Base-by-base conservation (phyloP, 2,329 filamentous ascomycete species). In the Trichoderma harzianum region DNA sequence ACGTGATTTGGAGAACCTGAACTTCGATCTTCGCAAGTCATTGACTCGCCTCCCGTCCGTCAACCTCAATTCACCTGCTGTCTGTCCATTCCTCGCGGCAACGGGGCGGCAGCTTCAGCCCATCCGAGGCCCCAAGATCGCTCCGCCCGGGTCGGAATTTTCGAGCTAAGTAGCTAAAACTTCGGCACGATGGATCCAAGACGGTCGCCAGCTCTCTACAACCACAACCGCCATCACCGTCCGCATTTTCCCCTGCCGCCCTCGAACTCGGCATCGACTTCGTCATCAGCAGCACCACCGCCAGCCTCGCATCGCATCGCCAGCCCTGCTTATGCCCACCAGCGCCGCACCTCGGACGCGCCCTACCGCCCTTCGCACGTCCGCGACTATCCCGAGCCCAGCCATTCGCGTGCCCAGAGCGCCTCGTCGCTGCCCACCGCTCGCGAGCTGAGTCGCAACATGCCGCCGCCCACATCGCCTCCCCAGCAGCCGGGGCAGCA, bases 381-480 rank as follows among this genome's bases (percentile, higher is more conserved):
- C 74, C 76, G 74, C 57, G 72, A 77, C 24, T 75, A 75, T 73
- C 78, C 80, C 75, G 77, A 80, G 39, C 75, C 79, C 51, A 78
- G 78, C 67, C 83, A 83, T 77, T 79, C 82, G 69, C 83, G 83
- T 73, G 82, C 84, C 71, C 83, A 81, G 69, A 71, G 82, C 77
- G 76, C 84, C n/a, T 83, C 85, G 10, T 84, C 84, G 55, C 79
- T 85, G 70, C 78, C 82, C 26, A 79, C 84, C 26, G 78, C 79
- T 11, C 77, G 77, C 73, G 75, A 79, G 72, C 72, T 78, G 69
- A 81, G 79, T 77, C 84, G 82, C 75, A 78, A 79, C 53, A 86
- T 86, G 84, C 83, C 84, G 69, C 85, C 84, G 82, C 11, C 74
- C 72, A 67, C 74, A 77, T 86, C 85, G 71, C 84, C 85, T 73